Evolutionary conservation across 495 filamentous ascomycete genomes (phyloP), one percentile per base, ranked within the genome.

Genomic region (Penicillium silybi): DNA sequence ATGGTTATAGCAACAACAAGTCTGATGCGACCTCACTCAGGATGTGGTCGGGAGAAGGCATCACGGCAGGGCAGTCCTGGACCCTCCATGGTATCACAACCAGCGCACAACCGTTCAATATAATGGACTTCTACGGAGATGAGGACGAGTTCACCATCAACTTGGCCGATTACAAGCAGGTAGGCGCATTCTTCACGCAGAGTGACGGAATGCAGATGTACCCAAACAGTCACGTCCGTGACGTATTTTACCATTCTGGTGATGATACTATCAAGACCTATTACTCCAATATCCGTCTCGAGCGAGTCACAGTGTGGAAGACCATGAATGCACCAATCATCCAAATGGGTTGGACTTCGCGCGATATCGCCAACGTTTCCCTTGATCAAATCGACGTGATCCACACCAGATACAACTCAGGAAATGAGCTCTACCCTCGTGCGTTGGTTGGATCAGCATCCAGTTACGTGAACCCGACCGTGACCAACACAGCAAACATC

Each of bases 1-100:
- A 17, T 10, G 41, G 41, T 16, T 66, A 65, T 48, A 37, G 3
- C 4, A 37, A 37, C 10, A 5, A 5, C 4, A 16, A 16, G 3
- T 3, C 3, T 7, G 7, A 26, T 26, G 3, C 25, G 25, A 26
- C 3, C 7, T 4, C 3, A 4, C 3, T 37, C 10, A 11, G 34
- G n/a, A 37, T 37, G 34, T 37, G 34, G 34, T 16, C 11, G 11
- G 4, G 10, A 16, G n/a, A 11, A 3, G 4, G 4, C 11, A 16
- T 37, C 3, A n/a, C n/a, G n/a, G n/a, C n/a, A n/a, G n/a, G n/a
- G n/a, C n/a, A n/a, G n/a, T n/a, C n/a, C n/a, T n/a, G n/a, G n/a
- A n/a, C n/a, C n/a, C 34, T 37, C 3, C 4, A 16, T 13, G 34
- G 34, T 37, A 9, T 37, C n/a, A 37, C 34, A 13, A 37, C 11